phyloP scores from a whole-genome alignment of 2,329 filamentous ascomycete species.

The Mariannaea sp. region DNA sequence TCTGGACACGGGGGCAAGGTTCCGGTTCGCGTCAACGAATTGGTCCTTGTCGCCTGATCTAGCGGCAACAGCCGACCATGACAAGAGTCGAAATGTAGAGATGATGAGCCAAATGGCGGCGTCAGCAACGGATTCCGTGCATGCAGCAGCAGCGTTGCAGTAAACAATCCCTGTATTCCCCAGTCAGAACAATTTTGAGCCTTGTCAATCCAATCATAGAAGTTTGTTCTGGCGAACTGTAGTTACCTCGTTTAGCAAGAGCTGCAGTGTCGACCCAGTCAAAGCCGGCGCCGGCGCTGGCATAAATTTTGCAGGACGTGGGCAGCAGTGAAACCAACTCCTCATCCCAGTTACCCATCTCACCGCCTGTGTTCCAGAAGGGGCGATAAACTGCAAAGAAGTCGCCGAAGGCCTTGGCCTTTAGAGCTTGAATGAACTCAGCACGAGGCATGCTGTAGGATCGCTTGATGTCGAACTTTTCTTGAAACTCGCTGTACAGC shows the following conservation, averaged over 20 bases:
- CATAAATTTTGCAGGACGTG: slow-evolving; percentile 33
- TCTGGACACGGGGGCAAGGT: slow-evolving; percentile 32
- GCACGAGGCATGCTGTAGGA: slow-evolving; percentile 35
- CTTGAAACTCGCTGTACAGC: slow-evolving; percentile 30
- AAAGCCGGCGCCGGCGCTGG: slow-evolving; percentile 36
- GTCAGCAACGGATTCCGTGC: slow-evolving; percentile 36
- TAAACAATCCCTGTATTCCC: slow-evolving; percentile 28
- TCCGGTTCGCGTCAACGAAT: slow-evolving; percentile 33
- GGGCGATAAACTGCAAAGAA: slow-evolving; percentile 36
- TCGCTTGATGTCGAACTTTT: slow-evolving; percentile 33
- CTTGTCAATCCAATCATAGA: no score
- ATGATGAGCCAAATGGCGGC: slow-evolving; percentile 38
- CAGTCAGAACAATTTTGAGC: slow-evolving; percentile 10
- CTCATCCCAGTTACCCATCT: slow-evolving; percentile 38
- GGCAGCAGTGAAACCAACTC: slow-evolving; percentile 33
- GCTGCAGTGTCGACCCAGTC: slow-evolving; percentile 36
- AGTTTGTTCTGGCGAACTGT: neutral
- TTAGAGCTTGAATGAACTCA: slow-evolving; percentile 34
- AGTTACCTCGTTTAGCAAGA: slow-evolving; percentile 31
- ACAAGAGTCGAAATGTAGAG: slow-evolving; percentile 35
- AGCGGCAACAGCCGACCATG: slow-evolving; percentile 35
- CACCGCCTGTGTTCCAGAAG: slow-evolving; percentile 37
- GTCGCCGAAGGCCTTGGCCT: slow-evolving; percentile 31
- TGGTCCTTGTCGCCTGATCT: slow-evolving; percentile 34
- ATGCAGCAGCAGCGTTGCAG: slow-evolving; percentile 36